Percentiles rank a stretch among this genome's conserved stretches.
Evolutionary conservation across 805 yeast species (phyloP).

Genomic region (Lipomyces oligophaga): DNA sequence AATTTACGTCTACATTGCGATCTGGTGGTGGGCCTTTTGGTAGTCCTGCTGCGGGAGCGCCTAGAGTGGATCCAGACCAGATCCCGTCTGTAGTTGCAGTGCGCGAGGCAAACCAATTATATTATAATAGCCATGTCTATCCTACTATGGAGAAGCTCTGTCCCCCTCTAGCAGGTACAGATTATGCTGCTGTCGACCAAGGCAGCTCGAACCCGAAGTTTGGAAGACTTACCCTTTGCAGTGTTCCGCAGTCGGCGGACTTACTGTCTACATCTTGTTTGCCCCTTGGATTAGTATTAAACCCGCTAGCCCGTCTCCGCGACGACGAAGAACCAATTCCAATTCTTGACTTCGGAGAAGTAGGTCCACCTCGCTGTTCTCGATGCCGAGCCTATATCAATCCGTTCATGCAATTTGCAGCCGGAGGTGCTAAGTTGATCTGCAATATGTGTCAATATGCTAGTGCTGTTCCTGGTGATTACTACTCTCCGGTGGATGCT

Average conservation of each 20-base stretch:
- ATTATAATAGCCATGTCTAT: constrained; percentile 47
- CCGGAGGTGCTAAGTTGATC: constrained; percentile 57
- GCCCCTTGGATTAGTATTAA: constrained; percentile 75
- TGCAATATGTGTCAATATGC: constrained; percentile 87
- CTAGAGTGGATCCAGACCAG: constrained; percentile 27
- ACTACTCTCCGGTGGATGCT: constrained; percentile 57
- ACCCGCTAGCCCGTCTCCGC: constrained; percentile 74
- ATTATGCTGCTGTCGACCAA: constrained; percentile 68
- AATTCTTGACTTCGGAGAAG: constrained; percentile 53
- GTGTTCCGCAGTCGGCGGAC: constrained; percentile 70
- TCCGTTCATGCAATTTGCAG: constrained; percentile 67
- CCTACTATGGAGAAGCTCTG: constrained; percentile 69
- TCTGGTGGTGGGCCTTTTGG: constrained; percentile 3
- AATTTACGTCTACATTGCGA: not conserved
- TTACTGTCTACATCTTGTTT: constrained; percentile 64
- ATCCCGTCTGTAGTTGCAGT: constrained; percentile 41
- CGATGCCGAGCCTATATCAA: constrained; percentile 90
- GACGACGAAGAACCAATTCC: constrained; percentile 56
- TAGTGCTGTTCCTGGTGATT: constrained; percentile 63
- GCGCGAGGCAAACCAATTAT: constrained; percentile 36
- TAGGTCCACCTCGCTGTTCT: constrained; percentile 82
- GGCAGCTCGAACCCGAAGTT: constrained; percentile 80
- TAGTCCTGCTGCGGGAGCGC: too few species aligned
- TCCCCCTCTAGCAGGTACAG: constrained; percentile 80
- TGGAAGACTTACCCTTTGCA: constrained; percentile 74